These are phyloP conservation scores for Areca catechu DNA, from an alignment of 176 grass and related monocot genomes.

Conservation along the genomic window DNA sequence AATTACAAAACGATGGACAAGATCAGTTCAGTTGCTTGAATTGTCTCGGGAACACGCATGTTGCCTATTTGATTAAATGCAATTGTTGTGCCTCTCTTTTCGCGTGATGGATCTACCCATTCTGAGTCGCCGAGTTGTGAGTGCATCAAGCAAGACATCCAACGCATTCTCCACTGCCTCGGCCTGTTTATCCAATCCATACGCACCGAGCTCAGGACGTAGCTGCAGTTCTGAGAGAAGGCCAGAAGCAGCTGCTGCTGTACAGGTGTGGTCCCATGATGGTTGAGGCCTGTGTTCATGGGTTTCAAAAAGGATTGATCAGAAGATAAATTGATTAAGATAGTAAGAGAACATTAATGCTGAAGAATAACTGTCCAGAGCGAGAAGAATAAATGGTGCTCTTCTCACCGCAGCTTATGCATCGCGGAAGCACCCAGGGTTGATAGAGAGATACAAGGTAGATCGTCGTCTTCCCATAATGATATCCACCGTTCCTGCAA, in stretches of 20 bases:
- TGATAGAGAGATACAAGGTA: constrained; percentile 71
- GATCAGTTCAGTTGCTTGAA: too few relatives aligned
- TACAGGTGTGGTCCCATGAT: constrained; percentile 83
- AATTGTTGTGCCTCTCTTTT: constrained; percentile 63
- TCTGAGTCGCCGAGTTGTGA: constrained; percentile 52
- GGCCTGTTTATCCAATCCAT: constrained; percentile 63
- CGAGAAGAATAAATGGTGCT: background rate
- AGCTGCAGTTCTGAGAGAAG: constrained; percentile 63
- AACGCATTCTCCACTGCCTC: constrained; percentile 52
- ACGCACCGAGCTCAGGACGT: constrained; percentile 26
- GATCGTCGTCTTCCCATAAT: constrained; percentile 53
- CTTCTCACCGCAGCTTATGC: constrained; percentile 70
- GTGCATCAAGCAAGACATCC: constrained; percentile 64
- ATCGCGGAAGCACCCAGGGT: constrained; percentile 68
- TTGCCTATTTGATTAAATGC: constrained; percentile 33
- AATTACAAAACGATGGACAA: too few relatives aligned
- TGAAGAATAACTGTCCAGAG: background rate
- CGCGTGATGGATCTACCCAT: constrained; percentile 66
- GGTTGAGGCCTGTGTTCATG: constrained; percentile 61
- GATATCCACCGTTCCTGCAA: constrained; percentile 64
- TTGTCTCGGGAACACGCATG: too few relatives aligned
- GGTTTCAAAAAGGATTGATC: constrained; percentile 4
- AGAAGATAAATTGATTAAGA: background rate
- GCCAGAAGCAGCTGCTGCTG: constrained; percentile 65
- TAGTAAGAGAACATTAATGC: background rate